These are phyloP conservation scores for Phylloporus rhodoxanthus DNA, from an alignment of 768 basidiomycete genomes.

Conservation along the genomic window DNA sequence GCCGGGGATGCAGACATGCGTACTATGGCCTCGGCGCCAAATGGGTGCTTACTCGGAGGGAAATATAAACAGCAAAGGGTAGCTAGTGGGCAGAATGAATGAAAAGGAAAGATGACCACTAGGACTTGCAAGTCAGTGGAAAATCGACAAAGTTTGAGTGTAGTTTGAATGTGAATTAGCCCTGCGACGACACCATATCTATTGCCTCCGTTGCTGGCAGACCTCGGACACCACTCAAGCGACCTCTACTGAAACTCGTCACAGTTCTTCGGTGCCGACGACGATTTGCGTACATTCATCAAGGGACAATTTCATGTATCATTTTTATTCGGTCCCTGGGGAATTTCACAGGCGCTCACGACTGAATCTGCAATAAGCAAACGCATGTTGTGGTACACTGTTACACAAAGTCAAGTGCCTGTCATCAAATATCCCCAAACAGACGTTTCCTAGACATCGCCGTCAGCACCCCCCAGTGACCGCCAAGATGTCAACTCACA, in stretches of 20 bases:
- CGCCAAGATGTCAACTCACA: slow-evolving; percentile 46
- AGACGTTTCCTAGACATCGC: slow-evolving; percentile 47
- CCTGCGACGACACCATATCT: background rate
- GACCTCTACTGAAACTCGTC: background rate
- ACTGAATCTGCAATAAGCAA: too few species aligned
- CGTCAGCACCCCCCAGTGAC: slow-evolving; percentile 1
- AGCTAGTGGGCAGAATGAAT: slow-evolving; percentile 2
- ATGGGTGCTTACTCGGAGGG: background rate
- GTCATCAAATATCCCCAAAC: slow-evolving; percentile 48
- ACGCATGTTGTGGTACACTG: background rate
- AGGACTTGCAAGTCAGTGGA: background rate
- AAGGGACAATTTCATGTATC: background rate
- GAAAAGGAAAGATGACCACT: too few species aligned
- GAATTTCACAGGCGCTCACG: too few species aligned
- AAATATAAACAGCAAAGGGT: slow-evolving; percentile 20
- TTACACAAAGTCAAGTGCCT: slow-evolving; percentile 6
- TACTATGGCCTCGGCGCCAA: slow-evolving; percentile 6
- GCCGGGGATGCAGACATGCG: slow-evolving; percentile 19
- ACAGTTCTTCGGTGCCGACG: background rate
- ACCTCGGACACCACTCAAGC: slow-evolving; percentile 16
- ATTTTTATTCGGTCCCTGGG: too few species aligned
- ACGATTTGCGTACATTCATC: background rate
- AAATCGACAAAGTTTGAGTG: background rate
- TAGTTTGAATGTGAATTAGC: slow-evolving; percentile 3
- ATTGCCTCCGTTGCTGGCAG: slow-evolving; percentile 5